Evolutionary conservation across 2,329 filamentous ascomycete genomes (phyloP).

Genomic region (Colletotrichum gigasporum): DNA sequence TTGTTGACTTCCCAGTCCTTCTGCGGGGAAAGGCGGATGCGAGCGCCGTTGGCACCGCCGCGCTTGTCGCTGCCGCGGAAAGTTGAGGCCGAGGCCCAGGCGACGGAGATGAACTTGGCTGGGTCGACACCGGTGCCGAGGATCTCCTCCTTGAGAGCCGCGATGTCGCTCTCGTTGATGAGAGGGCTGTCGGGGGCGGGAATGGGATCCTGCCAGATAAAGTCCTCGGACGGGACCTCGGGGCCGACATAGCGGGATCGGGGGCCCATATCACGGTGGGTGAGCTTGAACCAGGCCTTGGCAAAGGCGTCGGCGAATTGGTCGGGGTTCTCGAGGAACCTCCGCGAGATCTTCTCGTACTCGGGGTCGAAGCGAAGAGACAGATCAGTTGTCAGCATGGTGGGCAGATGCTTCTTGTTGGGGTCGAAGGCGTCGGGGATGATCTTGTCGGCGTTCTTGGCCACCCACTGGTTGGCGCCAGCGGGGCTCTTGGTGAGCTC

Average conservation of each 20-base stretch:
- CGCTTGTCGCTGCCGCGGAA: slow-evolving; percentile 84
- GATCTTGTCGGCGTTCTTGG: slow-evolving; percentile 72
- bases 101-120: slow-evolving; percentile 70
- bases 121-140: slow-evolving; percentile 65
- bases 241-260: slow-evolving; percentile 76
- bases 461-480: slow-evolving; percentile 81
- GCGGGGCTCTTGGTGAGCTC: slow-evolving; percentile 79
- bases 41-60: slow-evolving; percentile 82
- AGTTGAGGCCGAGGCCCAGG: slow-evolving; percentile 76
- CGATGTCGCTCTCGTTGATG: slow-evolving; percentile 70
- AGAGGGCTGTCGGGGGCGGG: slow-evolving; percentile 66
- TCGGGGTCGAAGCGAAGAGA: slow-evolving; percentile 75
- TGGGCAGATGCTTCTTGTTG: slow-evolving; percentile 77
- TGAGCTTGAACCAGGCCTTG: slow-evolving; percentile 84
- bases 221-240: slow-evolving; percentile 74
- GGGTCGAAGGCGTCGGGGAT: slow-evolving; percentile 78
- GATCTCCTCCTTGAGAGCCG: slow-evolving; percentile 74
- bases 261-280: slow-evolving; percentile 83
- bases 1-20: slow-evolving; percentile 81
- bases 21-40: slow-evolving; percentile 78
- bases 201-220: slow-evolving; percentile 80
- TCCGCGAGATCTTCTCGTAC: slow-evolving; percentile 81
- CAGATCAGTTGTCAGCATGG: slow-evolving; percentile 81
- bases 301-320: slow-evolving; percentile 76
- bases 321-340: slow-evolving; percentile 74